Evolutionary conservation across 768 basidiomycete genomes (phyloP), one percentile per base, ranked within the genome.

Genomic region (Pleurotus sapidus): DNA sequence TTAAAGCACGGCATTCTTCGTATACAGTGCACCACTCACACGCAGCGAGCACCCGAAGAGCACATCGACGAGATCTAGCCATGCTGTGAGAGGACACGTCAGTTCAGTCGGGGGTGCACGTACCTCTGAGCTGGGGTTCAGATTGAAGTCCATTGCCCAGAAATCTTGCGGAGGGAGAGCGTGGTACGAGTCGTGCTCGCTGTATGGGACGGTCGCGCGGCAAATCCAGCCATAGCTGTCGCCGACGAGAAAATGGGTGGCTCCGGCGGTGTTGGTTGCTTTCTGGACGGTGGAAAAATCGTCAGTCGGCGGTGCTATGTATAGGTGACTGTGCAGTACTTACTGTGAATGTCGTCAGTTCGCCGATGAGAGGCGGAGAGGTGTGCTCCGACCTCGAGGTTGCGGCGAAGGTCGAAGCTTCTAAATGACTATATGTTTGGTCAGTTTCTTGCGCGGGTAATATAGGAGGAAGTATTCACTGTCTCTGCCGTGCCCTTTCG

Each of bases 181-280:
- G 40, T 59, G 43, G 47, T 55, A 40, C 2, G 55, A 43, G 34
- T 49, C 45, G 48, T 64, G 59, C 20, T 57, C 55, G 2, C 59
- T 55, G 1, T 60, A 46, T 30, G 60, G 65, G 43, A 58, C 30
- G 2, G 61, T 51, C 56, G 66, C 72, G 4, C 72, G 67, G 59
- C 77, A 82, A 25, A 84, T 61, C 81, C 83, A 84, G 24, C 84
- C 84, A 47, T 64, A 63, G 55, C 73, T 67, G 48, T 86, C 84
- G 1, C 84, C 84, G n/a, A 77, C 65, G 58, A 83, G 77, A 20
- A 68, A 70, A 60, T 68, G 75, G 4, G 61, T 51, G 30, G 58
- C 64, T 15, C 70, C 77, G 38, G 68, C 58, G 39, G 74, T 53
- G 17, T 55, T 64, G 34, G 72, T 66, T 20, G 74, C 65, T 79